Base-by-base conservation (phyloP, 208 protist genomes). In the Trypanosoma mega region DNA sequence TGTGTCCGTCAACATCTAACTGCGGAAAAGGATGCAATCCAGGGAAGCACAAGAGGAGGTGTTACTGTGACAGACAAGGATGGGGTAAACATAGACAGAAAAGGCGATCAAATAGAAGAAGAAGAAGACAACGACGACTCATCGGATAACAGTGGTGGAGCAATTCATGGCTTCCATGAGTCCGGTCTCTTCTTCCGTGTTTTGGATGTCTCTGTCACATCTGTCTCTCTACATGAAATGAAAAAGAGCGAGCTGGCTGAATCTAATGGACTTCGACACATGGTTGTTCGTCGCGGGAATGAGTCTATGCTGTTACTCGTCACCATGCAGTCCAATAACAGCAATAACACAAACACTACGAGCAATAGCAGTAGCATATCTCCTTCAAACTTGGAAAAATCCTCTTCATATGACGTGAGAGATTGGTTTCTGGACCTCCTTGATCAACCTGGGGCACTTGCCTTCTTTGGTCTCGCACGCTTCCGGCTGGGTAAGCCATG, bases 141-240 rank as follows among this genome's bases (percentile, higher is more conserved):
- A n/a, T n/a, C n/a, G 11, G 45, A 57, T 29, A 33, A 51, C 30
- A 50, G 59, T 48, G 46, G 34, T 23, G 11, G 9, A 21, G 20
- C 21, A 21, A 44, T 34, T 48, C 5, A 16, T 33, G 58, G 52
- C 30, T 85, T 86, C 63, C 37, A 30, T 14, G 55, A 50, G 27
- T 74, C 76, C 27, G 85, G 85, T 23, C 34, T 92, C 16, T 77
- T 77, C 58, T 79, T 84, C 36, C 66, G 60, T 36, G 85, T 88
- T 41, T 54, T 92, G 23, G 53, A 76, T 26, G 37, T 88, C 41
- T 61, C 62, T 18, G 63, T 92, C 47, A 68, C 53, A 9, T 76
- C 66, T 11, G 59, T 88, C 31, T 55, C 65, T 1, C 51, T 75
- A n/a, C 85, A 88, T 57, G 23, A 50, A 26, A 69, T 63, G 71